These are phyloP conservation scores for Neofusicoccum ribis DNA, from an alignment of 2,329 filamentous ascomycete species.

Conservation along the genomic window DNA sequence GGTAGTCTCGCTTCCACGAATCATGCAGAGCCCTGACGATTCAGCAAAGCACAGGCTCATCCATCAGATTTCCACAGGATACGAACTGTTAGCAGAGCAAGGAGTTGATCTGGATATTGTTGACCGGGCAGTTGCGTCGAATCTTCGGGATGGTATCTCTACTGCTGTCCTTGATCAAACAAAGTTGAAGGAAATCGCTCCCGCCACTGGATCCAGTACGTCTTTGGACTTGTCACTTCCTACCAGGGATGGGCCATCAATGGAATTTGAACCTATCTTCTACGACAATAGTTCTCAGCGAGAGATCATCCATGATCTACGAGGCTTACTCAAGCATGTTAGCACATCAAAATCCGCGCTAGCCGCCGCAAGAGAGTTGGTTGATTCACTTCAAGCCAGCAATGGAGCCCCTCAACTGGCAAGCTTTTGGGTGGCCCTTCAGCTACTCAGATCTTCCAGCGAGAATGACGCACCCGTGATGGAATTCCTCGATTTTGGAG, in stretches of 20 bases:
- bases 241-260: conserved; percentile 20
- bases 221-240: conserved; percentile 3
- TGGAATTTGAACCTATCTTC: conserved; percentile 61
- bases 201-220: background rate
- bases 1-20: conserved; percentile 74
- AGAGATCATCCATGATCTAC: conserved; percentile 62
- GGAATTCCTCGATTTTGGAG: conserved; percentile 62
- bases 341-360: conserved; percentile 43
- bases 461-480: conserved; percentile 58
- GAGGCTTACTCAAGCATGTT: conserved; percentile 60
- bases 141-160: conserved; percentile 72
- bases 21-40: conserved; percentile 85
- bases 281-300: conserved; percentile 63
- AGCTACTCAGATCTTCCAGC: conserved; percentile 64
- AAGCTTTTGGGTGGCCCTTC: conserved; percentile 77
- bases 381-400: conserved; percentile 62
- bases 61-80: conserved; percentile 72
- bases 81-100: conserved; percentile 64
- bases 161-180: conserved; percentile 42
- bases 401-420: conserved; percentile 63
- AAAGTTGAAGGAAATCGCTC: conserved; percentile 7
- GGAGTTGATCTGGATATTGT: conserved; percentile 66
- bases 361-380: conserved; percentile 63
- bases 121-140: conserved; percentile 65
- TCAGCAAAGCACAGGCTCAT: conserved; percentile 71